Conservation (phyloP, 805 yeast species). For the Kazachstania viticola region DNA sequence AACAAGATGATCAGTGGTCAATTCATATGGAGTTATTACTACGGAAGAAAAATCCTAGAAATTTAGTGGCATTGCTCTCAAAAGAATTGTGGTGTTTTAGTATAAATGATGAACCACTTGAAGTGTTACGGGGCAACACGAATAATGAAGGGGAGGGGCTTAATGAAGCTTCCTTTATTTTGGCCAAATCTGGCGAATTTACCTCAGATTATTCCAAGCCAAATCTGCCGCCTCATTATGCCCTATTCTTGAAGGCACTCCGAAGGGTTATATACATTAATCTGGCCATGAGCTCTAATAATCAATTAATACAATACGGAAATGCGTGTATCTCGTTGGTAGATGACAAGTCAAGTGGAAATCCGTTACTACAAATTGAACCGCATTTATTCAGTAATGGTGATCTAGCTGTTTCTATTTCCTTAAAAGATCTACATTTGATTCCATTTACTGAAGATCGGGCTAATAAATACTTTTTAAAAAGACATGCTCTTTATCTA, state of each 20-base stretch:
- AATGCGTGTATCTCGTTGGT: slow-evolving; percentile 29
- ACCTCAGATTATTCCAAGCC: slow-evolving; percentile 27
- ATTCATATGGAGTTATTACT: slow-evolving; percentile 32
- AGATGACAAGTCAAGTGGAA: background rate
- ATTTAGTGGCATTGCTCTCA: slow-evolving; percentile 29
- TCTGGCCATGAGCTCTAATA: slow-evolving; percentile 23
- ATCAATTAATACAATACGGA: slow-evolving; percentile 38
- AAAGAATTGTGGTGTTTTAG: slow-evolving; percentile 36
- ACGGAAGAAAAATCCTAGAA: slow-evolving; percentile 26
- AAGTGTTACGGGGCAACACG: slow-evolving; percentile 14
- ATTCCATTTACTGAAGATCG: slow-evolving; percentile 23
- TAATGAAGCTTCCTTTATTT: slow-evolving; percentile 6
- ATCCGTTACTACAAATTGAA: slow-evolving; percentile 28
- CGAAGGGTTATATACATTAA: slow-evolving; percentile 31
- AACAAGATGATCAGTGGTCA: slow-evolving; percentile 31
- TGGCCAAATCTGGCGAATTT: slow-evolving; percentile 25
- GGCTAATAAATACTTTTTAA: slow-evolving; percentile 15
- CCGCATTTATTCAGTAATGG: slow-evolving; percentile 38
- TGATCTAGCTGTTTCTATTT: slow-evolving; percentile 30
- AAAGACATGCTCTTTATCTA: slow-evolving; percentile 33
- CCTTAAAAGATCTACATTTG: slow-evolving; percentile 25
- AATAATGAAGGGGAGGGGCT: slow-evolving; percentile 1
- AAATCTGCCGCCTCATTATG: slow-evolving; percentile 30
- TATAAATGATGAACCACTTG: slow-evolving; percentile 29
- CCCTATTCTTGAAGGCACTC: slow-evolving; percentile 40